phyloP scores from a whole-genome alignment of 2,329 filamentous ascomycete species.

The Aspergillus thermomutatus region DNA sequence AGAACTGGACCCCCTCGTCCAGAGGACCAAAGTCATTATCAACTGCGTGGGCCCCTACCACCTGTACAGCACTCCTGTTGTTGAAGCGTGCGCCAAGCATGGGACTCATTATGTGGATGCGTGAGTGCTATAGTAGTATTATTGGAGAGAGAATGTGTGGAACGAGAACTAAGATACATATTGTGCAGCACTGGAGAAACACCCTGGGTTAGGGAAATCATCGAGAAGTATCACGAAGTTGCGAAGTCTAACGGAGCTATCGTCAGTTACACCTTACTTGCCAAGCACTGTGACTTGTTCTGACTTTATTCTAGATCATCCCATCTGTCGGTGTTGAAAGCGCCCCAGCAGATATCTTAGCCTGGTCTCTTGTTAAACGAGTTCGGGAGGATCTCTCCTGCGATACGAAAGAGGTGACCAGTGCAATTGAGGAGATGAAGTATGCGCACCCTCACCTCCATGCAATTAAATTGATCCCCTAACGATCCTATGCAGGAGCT shows the following conservation, averaged over 20 bases:
- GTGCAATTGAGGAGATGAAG: conserved; percentile 54
- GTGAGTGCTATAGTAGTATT: conserved; percentile 26
- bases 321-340: conserved; percentile 61
- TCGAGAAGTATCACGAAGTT: conserved; percentile 57
- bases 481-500: conserved; percentile 23
- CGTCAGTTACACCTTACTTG: conserved; percentile 35
- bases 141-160: background rate
- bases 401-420: conserved; percentile 50
- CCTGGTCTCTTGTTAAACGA: conserved; percentile 52
- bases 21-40: conserved; percentile 57
- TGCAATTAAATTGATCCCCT: conserved; percentile 2
- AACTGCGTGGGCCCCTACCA: conserved; percentile 63
- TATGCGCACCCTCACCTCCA: conserved; percentile 20
- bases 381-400: conserved; percentile 51
- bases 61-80: conserved; percentile 61
- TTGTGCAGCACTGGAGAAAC: conserved; percentile 56
- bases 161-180: conserved; percentile 1
- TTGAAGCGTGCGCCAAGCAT: conserved; percentile 61
- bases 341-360: conserved; percentile 56
- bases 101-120: conserved; percentile 68
- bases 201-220: conserved; percentile 62
- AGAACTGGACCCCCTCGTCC: conserved; percentile 51
- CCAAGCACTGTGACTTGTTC: background rate
- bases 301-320: conserved; percentile 46
- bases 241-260: conserved; percentile 61